Evolutionary conservation across 1,284 basidiomycete species (phyloP), one percentile per base, ranked within the genome.

Genomic region (Cryptococcus depauperatus): DNA sequence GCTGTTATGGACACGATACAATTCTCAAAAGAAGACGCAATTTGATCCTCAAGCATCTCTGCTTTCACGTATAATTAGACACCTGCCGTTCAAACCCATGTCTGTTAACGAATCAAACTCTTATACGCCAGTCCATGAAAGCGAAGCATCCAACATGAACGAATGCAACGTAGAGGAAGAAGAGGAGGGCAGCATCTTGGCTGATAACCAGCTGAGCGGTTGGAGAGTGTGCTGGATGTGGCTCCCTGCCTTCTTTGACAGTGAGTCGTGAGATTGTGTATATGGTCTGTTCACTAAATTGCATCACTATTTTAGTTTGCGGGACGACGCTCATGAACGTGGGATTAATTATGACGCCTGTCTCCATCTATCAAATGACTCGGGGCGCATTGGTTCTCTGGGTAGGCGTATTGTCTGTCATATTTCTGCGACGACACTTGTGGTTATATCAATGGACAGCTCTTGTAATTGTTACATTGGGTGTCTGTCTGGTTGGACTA

Each of bases 351-450:
- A 89, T 93, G 69, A 93, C 89, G 1, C 92, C 92, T 21, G 93
- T 97, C 35, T 95, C 90, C 42, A 90, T 98, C 60, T 97, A 88
- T 76, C 93, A 93, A 74, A 97, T 97, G 93, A 89, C 86, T 33
- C 81, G 95, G 53, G 95, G 95, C 34, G 88, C 92, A 11, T 81
- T 98, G 46, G 93, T 98, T 43, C 79, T 99, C 43, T 98, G 95
- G 74, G 95, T 99, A 52, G 95, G 91, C 30, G 69, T 90, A 45
- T 80, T 97, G 55, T 88, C 84, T 44, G 91, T 98, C 61, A 70
- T 92, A 53, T 98, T 98, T 76, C 80, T 99, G 47, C 80, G 79
- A 45, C 81, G 90, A 13, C 61, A 58, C 27, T 58, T 73, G 19
- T 64, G 50, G 48, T 62, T 57, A 10, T 71, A 65, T 39, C 76